Base-by-base conservation (phyloP, 202 grass and related monocot species). In the Brachypodium distachyon region DNA sequence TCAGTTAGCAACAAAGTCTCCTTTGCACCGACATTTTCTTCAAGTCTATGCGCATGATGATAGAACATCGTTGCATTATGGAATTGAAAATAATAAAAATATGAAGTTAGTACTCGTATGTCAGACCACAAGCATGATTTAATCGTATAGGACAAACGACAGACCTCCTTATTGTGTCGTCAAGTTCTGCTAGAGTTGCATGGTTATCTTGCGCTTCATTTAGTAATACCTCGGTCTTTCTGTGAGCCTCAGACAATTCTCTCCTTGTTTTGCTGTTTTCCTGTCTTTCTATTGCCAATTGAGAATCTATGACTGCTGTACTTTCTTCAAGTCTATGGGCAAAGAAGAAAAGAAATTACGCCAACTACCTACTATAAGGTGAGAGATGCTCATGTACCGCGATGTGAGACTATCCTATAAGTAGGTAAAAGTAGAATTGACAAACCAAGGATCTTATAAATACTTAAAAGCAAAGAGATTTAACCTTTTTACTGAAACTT, bases 401-500 rank as follows among this genome's bases (percentile, higher is more conserved):
- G 16, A 49, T 70, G 39, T 7, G 19, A 58, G 59, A 31, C 4
- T 55, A 67, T 67, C 51, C 28, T 58, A 83, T 50, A 82, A 67
- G 60, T 76, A 14, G 40, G 44, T 25, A 43, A 32, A 27, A 52
- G 9, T 61, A 73, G 44, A 73, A 40, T 22, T 64, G 44, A 77
- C 32, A 64, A 70, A 23, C 37, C 31, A 61, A 68, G 28, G 48
- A 51, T 72, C 74, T 41, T 48, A 44, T 26, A 73, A 58, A 67
- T 65, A 83, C 79, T 73, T 66, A 37, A 65, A 77, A 83, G 51
- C 29, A 46, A 79, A 54, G 68, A 71, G 18, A 55, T 54, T 34
- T 61, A 68, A 93, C 91, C 91, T 87, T 90, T 90, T 84, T 47
- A 89, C 39, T 75, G 83, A 82, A 73, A 80, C 49, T 61, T 86